A percentile compares a stretch with the other conserved stretches of the same genome.
Conservation (phyloP, 371 early-diverging fungal genomes). For the Phascolomyces articulosus region DNA sequence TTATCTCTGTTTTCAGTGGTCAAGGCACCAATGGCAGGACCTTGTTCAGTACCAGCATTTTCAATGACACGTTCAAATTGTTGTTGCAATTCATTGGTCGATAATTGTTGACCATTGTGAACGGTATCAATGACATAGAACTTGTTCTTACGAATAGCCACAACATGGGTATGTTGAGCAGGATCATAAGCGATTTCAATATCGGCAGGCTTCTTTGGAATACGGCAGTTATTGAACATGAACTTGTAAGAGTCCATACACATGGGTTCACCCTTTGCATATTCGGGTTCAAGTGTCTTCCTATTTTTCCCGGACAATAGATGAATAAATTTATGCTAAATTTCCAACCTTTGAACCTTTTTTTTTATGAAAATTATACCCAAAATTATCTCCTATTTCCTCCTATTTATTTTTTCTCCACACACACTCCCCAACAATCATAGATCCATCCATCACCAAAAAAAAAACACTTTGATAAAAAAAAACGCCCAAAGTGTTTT, state of each 20-base stretch:
- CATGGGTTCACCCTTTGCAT: slow-evolving; percentile 75
- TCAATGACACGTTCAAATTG: slow-evolving; percentile 79
- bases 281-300: slow-evolving; percentile 86
- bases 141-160: slow-evolving; percentile 89
- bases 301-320: slow-evolving; percentile 19
- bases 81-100: slow-evolving; percentile 82
- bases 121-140: slow-evolving; percentile 81
- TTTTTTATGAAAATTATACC: too few relatives aligned
- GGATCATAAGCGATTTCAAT: slow-evolving; percentile 78
- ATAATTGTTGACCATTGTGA: slow-evolving; percentile 78
- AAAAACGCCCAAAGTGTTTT: too few relatives aligned
- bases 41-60: slow-evolving; percentile 72
- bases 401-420: too few relatives aligned
- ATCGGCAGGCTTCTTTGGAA: slow-evolving; percentile 87
- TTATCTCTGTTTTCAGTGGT: slow-evolving; percentile 92
- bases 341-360: too few relatives aligned
- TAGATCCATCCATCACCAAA: too few relatives aligned
- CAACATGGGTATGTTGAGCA: slow-evolving; percentile 76
- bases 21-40: slow-evolving; percentile 82
- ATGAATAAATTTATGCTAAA: neutral
- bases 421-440: too few relatives aligned
- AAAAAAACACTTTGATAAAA: too few relatives aligned
- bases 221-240: slow-evolving; percentile 96
- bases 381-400: too few relatives aligned
- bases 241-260: slow-evolving; percentile 92